phyloP scores from a whole-genome alignment of 2,329 filamentous ascomycete species.

The Pseudocercospora macadamiae region DNA sequence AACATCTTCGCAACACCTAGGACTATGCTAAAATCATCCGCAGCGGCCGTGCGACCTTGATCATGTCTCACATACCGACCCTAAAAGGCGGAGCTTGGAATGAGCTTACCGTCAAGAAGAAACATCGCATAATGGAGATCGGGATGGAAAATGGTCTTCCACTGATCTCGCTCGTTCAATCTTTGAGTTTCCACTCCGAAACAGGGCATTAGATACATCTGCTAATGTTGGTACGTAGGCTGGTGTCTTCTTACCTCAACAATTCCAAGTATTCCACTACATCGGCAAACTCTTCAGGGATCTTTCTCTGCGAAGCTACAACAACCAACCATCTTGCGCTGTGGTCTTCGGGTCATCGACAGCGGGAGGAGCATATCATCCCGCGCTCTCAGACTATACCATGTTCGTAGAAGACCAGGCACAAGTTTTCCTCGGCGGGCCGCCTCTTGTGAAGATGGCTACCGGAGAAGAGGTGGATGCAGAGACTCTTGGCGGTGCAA shows the following conservation, averaged over 20 bases:
- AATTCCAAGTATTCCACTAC: not conserved
- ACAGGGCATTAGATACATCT: not conserved
- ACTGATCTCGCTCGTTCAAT: not conserved
- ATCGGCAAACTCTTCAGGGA: not conserved
- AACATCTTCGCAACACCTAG: not conserved
- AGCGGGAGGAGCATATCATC: constrained; percentile 48
- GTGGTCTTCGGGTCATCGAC: constrained; percentile 52
- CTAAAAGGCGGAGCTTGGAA: not conserved
- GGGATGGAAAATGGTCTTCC: not conserved
- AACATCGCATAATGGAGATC: not conserved
- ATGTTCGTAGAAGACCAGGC: constrained; percentile 49
- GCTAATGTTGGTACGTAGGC: not conserved
- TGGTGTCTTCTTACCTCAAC: not conserved
- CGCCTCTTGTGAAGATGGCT: constrained; percentile 52
- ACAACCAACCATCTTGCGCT: constrained; percentile 42
- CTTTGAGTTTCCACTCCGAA: not conserved
- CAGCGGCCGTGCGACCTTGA: not conserved
- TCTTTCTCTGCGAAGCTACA: not conserved
- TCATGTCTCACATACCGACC: not conserved
- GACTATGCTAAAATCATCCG: not conserved
- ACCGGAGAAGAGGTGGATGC: constrained; percentile 49
- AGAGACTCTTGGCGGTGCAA: constrained; percentile 48
- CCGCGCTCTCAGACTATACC: constrained; percentile 48
- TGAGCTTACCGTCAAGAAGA: not conserved
- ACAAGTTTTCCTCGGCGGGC: constrained; percentile 50